Evolutionary conservation across 345 rosid genomes (phyloP), one percentile per base, ranked within the genome.

Genomic region (Laguncularia racemosa): DNA sequence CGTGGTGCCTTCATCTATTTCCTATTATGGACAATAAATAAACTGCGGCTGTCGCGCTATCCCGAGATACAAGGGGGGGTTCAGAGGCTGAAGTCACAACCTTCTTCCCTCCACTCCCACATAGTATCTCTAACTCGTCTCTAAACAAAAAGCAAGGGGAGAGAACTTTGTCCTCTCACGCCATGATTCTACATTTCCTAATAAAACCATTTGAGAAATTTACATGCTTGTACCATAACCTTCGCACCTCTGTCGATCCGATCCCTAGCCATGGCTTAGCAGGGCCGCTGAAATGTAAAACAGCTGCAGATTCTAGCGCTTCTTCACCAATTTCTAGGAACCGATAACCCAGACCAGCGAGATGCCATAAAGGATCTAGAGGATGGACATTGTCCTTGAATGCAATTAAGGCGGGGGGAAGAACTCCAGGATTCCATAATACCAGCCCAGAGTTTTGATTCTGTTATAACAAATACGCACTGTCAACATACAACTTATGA

Each of bases 211-310:
- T 73, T 7, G 98, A 81, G 64, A 72, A 64, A 73, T 88, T 84
- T 61, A 91, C 70, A 57, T 88, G 82, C 52, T 73, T 71, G 67
- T 59, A 84, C 98, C 98, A 92, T 16, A 78, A 60, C 66, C 75
- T 73, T 67, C 85, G 80, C 47, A 80, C 73, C 76, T 82, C 81
- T 6, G 83, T 69, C 52, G 76, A 75, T 44, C 95, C 86, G 18
- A 88, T 84, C 74, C 81, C 91, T 8, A 91, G 88, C 98, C 98
- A 91, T 17, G 98, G 96, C 65, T 91, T 91, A 28, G 95, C 96
- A 47, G 95, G 98, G 57, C 96, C 96, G 43, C 83, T 88, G 60
- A 88, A 91, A 80, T 91, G 98, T 73, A 91, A 61, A 67, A 91
- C 88, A 8, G 89, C 89, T 14, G 92, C 92, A 61, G 81, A 63